phyloP scores from a whole-genome alignment of 1,284 basidiomycete genomes.

The Pascua sp. region DNA sequence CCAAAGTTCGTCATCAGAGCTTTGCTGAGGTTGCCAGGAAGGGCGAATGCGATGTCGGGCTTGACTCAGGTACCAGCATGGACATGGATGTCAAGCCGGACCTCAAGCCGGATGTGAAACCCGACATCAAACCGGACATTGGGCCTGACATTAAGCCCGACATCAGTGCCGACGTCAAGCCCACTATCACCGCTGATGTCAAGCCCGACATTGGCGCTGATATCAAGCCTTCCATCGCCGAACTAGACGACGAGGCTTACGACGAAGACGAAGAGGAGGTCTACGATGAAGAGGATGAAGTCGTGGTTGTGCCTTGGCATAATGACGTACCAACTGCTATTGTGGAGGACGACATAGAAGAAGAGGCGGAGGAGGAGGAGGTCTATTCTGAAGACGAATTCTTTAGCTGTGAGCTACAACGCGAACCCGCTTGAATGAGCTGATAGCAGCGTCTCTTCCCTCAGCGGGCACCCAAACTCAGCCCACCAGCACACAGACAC shows the following conservation, averaged over 20 bases:
- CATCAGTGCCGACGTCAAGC: neutral
- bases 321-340: constrained; percentile 10
- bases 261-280: constrained; percentile 23
- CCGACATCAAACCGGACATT: neutral
- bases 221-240: neutral
- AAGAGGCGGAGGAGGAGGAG: constrained; percentile 9
- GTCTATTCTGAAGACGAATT: constrained; percentile 32
- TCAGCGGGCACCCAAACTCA: neutral
- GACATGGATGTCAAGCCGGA: neutral
- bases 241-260: neutral
- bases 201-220: neutral
- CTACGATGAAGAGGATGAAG: constrained; percentile 18
- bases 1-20: no score
- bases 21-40: no score
- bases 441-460: neutral
- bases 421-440: neutral
- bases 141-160: neutral
- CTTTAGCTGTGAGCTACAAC: neutral
- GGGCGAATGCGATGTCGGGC: no score
- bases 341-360: constrained; percentile 3
- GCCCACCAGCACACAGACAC: neutral
- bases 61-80: neutral
- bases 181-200: neutral
- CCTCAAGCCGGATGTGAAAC: neutral
- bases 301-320: neutral